Evolutionary conservation across 208 protist species (phyloP), one percentile per base, ranked within the genome.

Genomic region (Acanthamoeba triangularis): DNA sequence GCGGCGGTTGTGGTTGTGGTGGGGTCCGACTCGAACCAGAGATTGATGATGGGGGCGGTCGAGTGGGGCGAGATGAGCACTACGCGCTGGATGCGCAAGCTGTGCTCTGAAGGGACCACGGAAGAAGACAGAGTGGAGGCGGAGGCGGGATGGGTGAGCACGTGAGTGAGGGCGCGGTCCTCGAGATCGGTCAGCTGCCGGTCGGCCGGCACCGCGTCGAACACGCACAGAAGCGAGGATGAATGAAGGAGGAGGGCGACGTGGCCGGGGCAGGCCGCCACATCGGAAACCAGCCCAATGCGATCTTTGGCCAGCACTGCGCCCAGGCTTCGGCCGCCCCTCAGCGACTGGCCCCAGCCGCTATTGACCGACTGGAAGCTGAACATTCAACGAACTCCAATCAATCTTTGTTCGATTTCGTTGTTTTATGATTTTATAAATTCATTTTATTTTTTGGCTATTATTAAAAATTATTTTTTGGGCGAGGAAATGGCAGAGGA

Each of bases 211-310:
- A 90, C 82, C 23, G 82, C 59, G 44, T 90, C 82, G 59, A 90
- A 90, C 7, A 90, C 33, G 82, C 82, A 90, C 82, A 90, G 49
- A 25, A 90, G 49, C 54, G 82, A 90, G 25, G 82, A 90, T n/a
- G 82, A 35, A 35, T 67, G 82, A 4, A 90, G 82, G 37, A 90
- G 82, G 7, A 90, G 54, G 10, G 82, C 82, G 47, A 67, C 82
- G 59, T 90, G 82, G 47, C 82, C 82, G 28, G 82, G 82, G 59
- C 82, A 90, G 30, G 35, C 37, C 33, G 47, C 54, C 11, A 90
- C 82, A 63, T 90, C 59, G 30, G 37, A 65, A 28, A 90, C 82
- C n/a, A 90, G 49, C 4, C 54, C 54, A 20, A 90, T 59, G 25
- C 59, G 82, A 65, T 90, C 82, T 23, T 90, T 90, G 59, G 47